Evolutionary conservation across 306 rosid genomes (phyloP), one percentile per base, ranked within the genome.

Genomic region (Cucumis sativus): DNA sequence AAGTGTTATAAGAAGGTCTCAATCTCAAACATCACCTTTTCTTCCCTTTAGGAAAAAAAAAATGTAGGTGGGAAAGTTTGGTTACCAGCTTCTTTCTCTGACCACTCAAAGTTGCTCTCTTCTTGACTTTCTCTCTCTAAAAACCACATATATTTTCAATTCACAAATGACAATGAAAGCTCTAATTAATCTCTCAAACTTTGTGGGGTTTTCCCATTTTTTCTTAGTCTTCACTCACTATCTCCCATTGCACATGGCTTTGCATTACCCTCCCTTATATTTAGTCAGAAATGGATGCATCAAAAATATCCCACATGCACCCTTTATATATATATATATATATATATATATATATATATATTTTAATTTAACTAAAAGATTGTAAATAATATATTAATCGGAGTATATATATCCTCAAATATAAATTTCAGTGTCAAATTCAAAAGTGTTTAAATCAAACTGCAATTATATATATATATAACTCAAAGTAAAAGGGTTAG

Each of bases 11-110:
- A 62, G 68, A 37, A 10, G 28, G 70, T 64, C 70, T 17, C 14
- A 8, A 57, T 57, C 62, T 57, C 28, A 20, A 57, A 61, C 73
- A 18, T 39, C 16, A 66, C 2, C 54, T 85, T 86, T 88, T 86
- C 85, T 86, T 60, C 17, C 77, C 71, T 81, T 18, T 54, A 82
- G 74, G 84, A 71, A 85, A 86, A 81, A 43, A 28, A 82, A 82
- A 56, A 55, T 78, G 37, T 37, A 73, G 92, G 92, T 89, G 94
- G 88, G 82, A 88, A 89, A 89, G 92, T 91, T 93, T 89, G 96
- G 96, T 88, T 84, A 89, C 92, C 91, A 79, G 91, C 95, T 86
- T 91, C 96, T 66, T 67, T 67, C 23, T 40, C 55, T 52, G 60
- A 72, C 77, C 76, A n/a, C 76, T 49, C 10, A 18, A 68, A 37